Evolutionary conservation across 2,329 filamentous ascomycete species (phyloP).

Genomic region (Neoascochyta sp.): DNA sequence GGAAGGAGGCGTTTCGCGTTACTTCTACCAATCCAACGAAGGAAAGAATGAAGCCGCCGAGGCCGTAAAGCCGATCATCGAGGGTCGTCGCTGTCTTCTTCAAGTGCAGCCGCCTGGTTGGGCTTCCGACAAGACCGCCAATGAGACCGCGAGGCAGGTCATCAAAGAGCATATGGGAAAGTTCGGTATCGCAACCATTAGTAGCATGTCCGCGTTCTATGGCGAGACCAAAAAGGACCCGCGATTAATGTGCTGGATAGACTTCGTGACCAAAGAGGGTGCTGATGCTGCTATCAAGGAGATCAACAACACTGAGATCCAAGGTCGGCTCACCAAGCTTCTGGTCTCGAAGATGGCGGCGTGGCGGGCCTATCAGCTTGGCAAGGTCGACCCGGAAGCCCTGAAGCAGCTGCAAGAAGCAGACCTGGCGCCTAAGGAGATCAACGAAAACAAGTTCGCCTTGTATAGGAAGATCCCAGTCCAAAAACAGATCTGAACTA

Average conservation of each 20-base stretch:
- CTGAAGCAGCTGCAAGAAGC: slow-evolving; percentile 15
- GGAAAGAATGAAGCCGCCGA: slow-evolving; percentile 8
- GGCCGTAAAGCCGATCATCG: slow-evolving; percentile 12
- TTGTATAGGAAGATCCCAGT: too few species aligned
- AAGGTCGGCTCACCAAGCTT: slow-evolving; percentile 10
- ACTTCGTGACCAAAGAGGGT: slow-evolving; percentile 23
- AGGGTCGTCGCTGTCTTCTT: slow-evolving; percentile 19
- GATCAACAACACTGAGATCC: slow-evolving; percentile 12
- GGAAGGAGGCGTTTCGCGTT: background rate
- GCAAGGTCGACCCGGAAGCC: slow-evolving; percentile 7
- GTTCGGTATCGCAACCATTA: slow-evolving; percentile 17
- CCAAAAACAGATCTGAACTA: too few species aligned
- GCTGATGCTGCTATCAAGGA: slow-evolving; percentile 15
- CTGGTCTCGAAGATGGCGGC: slow-evolving; percentile 1
- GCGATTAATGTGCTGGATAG: slow-evolving; percentile 16
- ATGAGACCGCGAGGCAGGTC: slow-evolving; percentile 3
- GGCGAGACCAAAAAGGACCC: slow-evolving; percentile 6
- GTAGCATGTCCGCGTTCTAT: slow-evolving; percentile 7
- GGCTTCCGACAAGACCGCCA: slow-evolving; percentile 3
- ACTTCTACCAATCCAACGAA: slow-evolving; percentile 9
- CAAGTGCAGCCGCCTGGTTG: slow-evolving; percentile 19
- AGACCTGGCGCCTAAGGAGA: slow-evolving; percentile 10
- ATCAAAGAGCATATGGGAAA: slow-evolving; percentile 10
- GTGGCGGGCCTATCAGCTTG: slow-evolving; percentile 14
- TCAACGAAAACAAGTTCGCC: slow-evolving; percentile 13